Evolutionary conservation across 2,329 filamentous ascomycete species (phyloP).

Genomic region (Alternaria arbusti): DNA sequence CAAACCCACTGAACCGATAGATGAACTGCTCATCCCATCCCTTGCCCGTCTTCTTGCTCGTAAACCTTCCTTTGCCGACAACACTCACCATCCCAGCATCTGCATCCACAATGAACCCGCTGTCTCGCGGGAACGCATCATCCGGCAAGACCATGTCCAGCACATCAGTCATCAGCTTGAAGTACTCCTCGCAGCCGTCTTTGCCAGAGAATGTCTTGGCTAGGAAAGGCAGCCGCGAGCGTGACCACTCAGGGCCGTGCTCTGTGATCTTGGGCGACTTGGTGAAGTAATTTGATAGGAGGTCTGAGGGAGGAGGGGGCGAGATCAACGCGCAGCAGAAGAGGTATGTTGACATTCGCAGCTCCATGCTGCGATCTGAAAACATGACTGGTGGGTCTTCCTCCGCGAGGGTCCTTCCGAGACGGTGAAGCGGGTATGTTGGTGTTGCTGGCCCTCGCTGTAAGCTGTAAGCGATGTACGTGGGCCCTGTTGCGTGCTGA

Average conservation of each 20-base stretch:
- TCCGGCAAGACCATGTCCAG: conserved; percentile 42
- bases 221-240: conserved; percentile 48
- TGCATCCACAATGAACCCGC: conserved; percentile 47
- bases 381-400: conserved; percentile 13
- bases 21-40: conserved; percentile 52
- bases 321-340: conserved; percentile 41
- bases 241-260: conserved; percentile 51
- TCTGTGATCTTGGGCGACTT: conserved; percentile 47
- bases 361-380: conserved; percentile 17
- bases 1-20: conserved; percentile 50
- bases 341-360: conserved; percentile 31
- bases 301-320: conserved; percentile 29
- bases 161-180: conserved; percentile 40
- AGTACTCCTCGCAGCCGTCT: conserved; percentile 49
- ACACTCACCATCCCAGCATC: conserved; percentile 46
- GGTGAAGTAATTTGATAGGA: conserved; percentile 38
- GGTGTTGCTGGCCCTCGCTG: not conserved
- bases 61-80: conserved; percentile 43
- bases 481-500: not conserved
- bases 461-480: conserved; percentile 8
- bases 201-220: conserved; percentile 45
- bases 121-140: conserved; percentile 42
- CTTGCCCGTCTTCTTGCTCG: conserved; percentile 48
- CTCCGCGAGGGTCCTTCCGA: not conserved
- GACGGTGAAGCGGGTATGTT: conserved; percentile 1